Percentiles rank a stretch among this genome's conserved stretches.
phyloP scores from a whole-genome alignment of 805 yeast genomes.

The Candida nitratophila region DNA sequence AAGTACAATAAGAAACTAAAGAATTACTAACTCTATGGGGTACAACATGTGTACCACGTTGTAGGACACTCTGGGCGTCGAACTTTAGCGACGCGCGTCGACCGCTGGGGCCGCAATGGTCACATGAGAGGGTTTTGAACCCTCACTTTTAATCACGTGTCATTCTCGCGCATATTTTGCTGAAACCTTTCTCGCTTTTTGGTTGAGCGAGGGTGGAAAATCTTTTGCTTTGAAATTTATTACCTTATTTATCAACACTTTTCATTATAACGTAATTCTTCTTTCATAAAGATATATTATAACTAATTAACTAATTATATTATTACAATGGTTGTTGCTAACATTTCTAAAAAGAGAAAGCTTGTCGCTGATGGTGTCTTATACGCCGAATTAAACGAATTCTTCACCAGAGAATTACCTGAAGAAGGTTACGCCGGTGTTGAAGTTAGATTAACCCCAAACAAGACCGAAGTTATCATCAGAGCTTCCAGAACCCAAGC shows the following conservation, averaged over 20 bases:
- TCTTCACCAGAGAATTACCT: conserved; percentile 99
- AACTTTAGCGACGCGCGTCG: too few species aligned
- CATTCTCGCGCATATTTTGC: too few species aligned
- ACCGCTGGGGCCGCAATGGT: too few species aligned
- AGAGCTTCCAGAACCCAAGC: conserved; percentile 99
- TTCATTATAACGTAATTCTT: not conserved
- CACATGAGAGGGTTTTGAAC: too few species aligned
- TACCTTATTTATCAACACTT: not conserved
- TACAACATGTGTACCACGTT: too few species aligned
- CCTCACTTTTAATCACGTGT: too few species aligned
- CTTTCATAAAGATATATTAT: too few species aligned
- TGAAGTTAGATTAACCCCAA: conserved; percentile 97
- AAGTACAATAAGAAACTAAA: too few species aligned
- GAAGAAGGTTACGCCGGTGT: conserved; percentile 99
- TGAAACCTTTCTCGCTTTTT: not conserved
- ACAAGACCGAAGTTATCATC: conserved; percentile 96
- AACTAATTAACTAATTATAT: conserved; percentile 1
- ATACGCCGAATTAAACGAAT: conserved; percentile 99
- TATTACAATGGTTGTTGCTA: conserved; percentile 25
- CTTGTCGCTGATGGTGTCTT: conserved; percentile 99
- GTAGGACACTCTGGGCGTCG: too few species aligned
- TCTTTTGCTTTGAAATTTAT: not conserved
- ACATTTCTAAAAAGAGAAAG: conserved; percentile 97
- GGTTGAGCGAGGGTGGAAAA: too few species aligned
- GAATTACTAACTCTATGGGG: too few species aligned